Base-by-base conservation (phyloP, 106 monocot species). In the Dioscorea zingiberensis region DNA sequence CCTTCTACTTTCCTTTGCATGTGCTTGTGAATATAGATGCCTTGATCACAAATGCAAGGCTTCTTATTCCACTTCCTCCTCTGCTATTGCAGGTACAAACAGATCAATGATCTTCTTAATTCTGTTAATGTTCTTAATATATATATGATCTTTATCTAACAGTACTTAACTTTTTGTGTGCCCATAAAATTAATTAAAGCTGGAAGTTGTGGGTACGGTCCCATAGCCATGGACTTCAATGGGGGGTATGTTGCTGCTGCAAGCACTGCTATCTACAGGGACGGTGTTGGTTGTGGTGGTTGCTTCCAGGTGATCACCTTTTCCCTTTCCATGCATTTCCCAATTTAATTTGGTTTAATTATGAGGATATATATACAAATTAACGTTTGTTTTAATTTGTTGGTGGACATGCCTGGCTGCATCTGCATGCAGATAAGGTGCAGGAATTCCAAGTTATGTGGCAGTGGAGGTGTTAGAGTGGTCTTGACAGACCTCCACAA, bases 391-490 rank as follows among this genome's bases (percentile, higher is more conserved):
- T n/a, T n/a, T n/a, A n/a, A n/a, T n/a, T n/a, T n/a, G n/a, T n/a
- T n/a, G n/a, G n/a, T n/a, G n/a, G n/a, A n/a, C n/a, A n/a, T n/a
- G n/a, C n/a, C n/a, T n/a, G n/a, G n/a, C n/a, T n/a, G n/a, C n/a
- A n/a, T n/a, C n/a, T n/a, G n/a, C n/a, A n/a, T n/a, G 23, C 70
- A 95, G 95, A 68, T 95, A 44, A 67, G 88, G 23, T 97, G 95
- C 85, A 86, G 61, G 71, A 68, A 86, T 71, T 2, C 19, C 6
- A 69, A 67, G 25, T 23, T 97, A 3, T 97, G 95, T 71, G 69
- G 26, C 70, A 55, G 10, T 0, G 48, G 55, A 25, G 95, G 91
- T 2, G 84, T 78, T 8, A 82, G 77, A 28, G 88, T 97, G 16
- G 68, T 88, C 17, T 64, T 88, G 17, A 86, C 91, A 3, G 95